phyloP scores from a whole-genome alignment of 1,139 yeast genomes.

The Sugiyamaella novakii region DNA sequence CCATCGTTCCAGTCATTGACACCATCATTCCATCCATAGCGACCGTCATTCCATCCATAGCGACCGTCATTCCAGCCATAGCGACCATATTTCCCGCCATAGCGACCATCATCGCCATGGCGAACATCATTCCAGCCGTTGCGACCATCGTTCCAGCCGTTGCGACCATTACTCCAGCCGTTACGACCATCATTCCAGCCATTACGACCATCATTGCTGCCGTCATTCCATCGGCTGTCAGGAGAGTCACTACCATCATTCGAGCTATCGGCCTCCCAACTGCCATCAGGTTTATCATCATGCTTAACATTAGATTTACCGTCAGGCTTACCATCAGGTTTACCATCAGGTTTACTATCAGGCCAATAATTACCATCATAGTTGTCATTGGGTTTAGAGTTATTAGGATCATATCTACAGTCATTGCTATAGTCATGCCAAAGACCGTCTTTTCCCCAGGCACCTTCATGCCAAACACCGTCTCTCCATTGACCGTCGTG shows the following conservation, averaged over 20 bases:
- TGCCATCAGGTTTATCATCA: background rate
- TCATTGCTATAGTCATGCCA: slow-evolving; percentile 15
- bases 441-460: slow-evolving; percentile 10
- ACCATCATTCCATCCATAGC: slow-evolving; percentile 3
- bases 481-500: slow-evolving; percentile 14
- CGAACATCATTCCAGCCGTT: background rate
- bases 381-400: background rate
- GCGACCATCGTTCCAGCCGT: too few relatives aligned
- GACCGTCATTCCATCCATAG: too few relatives aligned
- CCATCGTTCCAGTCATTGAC: slow-evolving; percentile 10
- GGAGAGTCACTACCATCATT: too few relatives aligned
- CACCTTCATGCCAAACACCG: slow-evolving; percentile 17
- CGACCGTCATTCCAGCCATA: slow-evolving; percentile 2
- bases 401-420: background rate
- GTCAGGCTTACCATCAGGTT: too few relatives aligned
- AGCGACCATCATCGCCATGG: slow-evolving; percentile 11
- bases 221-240: background rate
- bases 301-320: too few relatives aligned
- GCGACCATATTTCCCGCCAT: background rate
- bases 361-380: too few relatives aligned
- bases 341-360: too few relatives aligned
- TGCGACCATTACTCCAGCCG: too few relatives aligned
- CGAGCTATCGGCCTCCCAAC: background rate
- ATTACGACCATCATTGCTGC: slow-evolving; percentile 6
- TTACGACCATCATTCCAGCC: too few relatives aligned